Conservation (phyloP, 108 stramenopile genomes). For the Parmales sp. region DNA sequence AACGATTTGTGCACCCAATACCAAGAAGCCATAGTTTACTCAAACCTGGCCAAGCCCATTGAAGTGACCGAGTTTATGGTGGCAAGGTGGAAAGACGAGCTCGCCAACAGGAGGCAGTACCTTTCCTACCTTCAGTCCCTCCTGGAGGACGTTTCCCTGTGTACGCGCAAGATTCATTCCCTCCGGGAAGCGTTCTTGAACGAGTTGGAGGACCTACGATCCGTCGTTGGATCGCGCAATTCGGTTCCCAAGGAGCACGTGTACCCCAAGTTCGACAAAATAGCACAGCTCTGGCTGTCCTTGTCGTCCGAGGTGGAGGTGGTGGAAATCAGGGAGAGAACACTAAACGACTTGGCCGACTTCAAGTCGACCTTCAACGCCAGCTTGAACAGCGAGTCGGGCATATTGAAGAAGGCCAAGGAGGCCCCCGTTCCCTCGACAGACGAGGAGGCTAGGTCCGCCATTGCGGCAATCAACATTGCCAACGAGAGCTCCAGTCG, state of each 20-base stretch:
- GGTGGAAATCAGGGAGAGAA: conserved; percentile 11
- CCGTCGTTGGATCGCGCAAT: conserved; percentile 28
- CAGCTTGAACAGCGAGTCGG: conserved; percentile 14
- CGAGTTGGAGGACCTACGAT: conserved; percentile 18
- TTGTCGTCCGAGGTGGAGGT: conserved; percentile 28
- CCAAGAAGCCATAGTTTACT: conserved; percentile 36
- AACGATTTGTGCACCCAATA: conserved; percentile 21
- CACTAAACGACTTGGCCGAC: conserved; percentile 13
- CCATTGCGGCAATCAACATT: background rate
- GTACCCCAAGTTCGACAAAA: conserved; percentile 46
- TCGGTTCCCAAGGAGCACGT: conserved; percentile 52
- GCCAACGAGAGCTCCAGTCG: background rate
- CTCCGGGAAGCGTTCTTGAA: conserved; percentile 15
- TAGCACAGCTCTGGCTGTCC: conserved; percentile 30
- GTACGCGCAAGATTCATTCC: conserved; percentile 14
- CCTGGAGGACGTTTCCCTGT: conserved; percentile 30
- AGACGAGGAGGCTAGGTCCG: conserved; percentile 29
- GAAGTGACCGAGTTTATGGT: conserved; percentile 25
- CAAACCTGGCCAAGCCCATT: conserved; percentile 22
- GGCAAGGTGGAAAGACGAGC: conserved; percentile 43
- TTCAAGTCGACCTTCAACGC: conserved; percentile 16
- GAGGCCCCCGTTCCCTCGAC: background rate
- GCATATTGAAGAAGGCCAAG: conserved; percentile 5
- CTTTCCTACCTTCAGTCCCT: conserved; percentile 32
- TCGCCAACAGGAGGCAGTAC: conserved; percentile 47